These are phyloP conservation scores for Salisapilia sapeloensis DNA, from an alignment of 352 stramenopile genomes.

Conservation along the genomic window DNA sequence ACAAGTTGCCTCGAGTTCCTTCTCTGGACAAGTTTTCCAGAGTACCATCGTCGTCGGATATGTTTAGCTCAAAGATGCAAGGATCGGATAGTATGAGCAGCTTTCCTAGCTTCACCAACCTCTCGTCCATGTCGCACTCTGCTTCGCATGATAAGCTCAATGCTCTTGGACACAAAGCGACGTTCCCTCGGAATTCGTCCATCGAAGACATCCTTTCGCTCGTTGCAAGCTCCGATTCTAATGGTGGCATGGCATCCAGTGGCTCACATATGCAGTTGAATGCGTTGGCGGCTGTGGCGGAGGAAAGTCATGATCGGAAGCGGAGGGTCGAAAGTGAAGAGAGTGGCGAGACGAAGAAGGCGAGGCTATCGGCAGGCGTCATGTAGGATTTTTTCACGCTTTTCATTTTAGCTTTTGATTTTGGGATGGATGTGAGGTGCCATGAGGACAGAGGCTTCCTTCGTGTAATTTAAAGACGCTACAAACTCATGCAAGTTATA, in stretches of 20 bases:
- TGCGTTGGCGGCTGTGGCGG: constrained; percentile 37
- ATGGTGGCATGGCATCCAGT: constrained; percentile 15
- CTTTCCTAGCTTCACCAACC: constrained; percentile 64
- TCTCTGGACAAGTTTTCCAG: constrained; percentile 20
- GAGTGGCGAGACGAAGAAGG: too few relatives aligned
- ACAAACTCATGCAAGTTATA: too few relatives aligned
- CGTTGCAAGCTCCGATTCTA: constrained; percentile 59
- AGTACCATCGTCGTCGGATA: constrained; percentile 38
- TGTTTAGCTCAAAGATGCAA: constrained; percentile 52
- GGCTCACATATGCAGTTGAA: constrained; percentile 50
- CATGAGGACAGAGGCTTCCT: too few relatives aligned
- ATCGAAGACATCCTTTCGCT: constrained; percentile 79
- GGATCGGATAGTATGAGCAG: constrained; percentile 50
- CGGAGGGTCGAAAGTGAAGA: too few relatives aligned
- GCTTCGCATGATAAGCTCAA: constrained; percentile 66
- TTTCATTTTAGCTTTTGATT: too few relatives aligned
- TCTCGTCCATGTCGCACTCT: constrained; percentile 38
- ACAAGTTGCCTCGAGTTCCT: constrained; percentile 49
- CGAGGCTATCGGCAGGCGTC: too few relatives aligned
- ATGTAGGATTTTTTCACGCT: too few relatives aligned
- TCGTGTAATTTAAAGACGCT: too few relatives aligned
- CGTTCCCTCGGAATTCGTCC: constrained; percentile 69
- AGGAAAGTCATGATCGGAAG: too few relatives aligned
- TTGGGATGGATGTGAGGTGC: too few relatives aligned
- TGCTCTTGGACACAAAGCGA: constrained; percentile 23